Percentiles rank a stretch among this genome's conserved stretches.
These are phyloP conservation scores for Dictyostelium intermedium DNA, from an alignment of 78 protist genomes.

Conservation along the genomic window DNA sequence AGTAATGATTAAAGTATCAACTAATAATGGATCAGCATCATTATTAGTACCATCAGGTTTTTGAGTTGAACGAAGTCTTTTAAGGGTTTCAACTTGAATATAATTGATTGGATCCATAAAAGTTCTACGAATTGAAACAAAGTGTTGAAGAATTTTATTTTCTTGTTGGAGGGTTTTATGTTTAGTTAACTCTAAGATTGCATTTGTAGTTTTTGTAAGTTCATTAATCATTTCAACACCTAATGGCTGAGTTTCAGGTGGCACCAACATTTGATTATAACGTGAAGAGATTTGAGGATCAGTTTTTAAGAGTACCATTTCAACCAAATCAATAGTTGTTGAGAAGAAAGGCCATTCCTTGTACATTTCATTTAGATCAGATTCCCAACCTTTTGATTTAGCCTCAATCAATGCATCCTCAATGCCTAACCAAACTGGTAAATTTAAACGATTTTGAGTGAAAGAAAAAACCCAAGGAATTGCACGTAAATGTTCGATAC, in stretches of 20 bases:
- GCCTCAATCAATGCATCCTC: constrained; percentile 64
- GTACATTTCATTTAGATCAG: constrained; percentile 69
- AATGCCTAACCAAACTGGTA: constrained; percentile 91
- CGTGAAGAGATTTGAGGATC: constrained; percentile 34
- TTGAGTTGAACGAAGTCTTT: constrained; percentile 30
- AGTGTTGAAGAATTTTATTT: constrained; percentile 51
- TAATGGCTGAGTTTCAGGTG: constrained; percentile 8
- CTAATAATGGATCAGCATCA: constrained; percentile 16
- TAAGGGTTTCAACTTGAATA: constrained; percentile 51
- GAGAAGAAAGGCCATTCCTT: constrained; percentile 86
- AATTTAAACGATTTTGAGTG: constrained; percentile 82
- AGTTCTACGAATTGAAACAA: constrained; percentile 34
- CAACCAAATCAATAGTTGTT: constrained; percentile 79
- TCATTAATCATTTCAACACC: constrained; percentile 15
- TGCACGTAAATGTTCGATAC: constrained; percentile 43
- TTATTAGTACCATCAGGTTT: background rate
- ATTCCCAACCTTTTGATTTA: constrained; percentile 3
- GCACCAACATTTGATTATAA: constrained; percentile 50
- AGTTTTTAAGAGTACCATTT: constrained; percentile 73
- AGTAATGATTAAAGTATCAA: constrained; percentile 57
- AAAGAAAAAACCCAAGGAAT: constrained; percentile 87
- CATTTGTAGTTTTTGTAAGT: background rate
- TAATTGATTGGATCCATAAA: constrained; percentile 63
- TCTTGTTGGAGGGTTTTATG: constrained; percentile 66
- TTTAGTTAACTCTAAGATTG: constrained; percentile 15